Evolutionary conservation across 2,329 filamentous ascomycete genomes (phyloP), one percentile per base, ranked within the genome.

Genomic region (Ilyonectria robusta): DNA sequence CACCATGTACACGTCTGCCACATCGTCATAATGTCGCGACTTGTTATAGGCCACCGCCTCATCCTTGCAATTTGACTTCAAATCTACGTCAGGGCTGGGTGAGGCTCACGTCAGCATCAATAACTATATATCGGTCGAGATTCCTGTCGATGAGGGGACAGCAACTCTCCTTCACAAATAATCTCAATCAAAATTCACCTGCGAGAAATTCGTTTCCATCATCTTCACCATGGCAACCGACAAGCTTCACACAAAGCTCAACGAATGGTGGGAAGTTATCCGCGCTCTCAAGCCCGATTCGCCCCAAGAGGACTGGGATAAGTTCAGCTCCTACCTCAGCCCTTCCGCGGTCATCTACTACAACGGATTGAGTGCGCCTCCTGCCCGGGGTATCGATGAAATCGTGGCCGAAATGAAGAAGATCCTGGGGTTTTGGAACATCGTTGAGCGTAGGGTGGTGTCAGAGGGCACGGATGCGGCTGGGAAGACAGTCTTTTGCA

Each of bases 301-400:
- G 5, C 13, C 63, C n/a, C 63, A 61, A 40, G 57, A 60, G 33
- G 57, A 47, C 10, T 66, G 63, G 63, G 63, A 66, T 44, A 37
- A 58, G 17, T 66, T 35, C 15, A 23, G 33, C 7, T 61, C 58
- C 10, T 50, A 57, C 51, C 44, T 61, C 1, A 57, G 29, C 44
- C 63, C 57, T 5, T 23, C 61, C 26, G 29, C 31, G 2, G 33
- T 55, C 6, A 13, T 66, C 9, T 58, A 61, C 19, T 35, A 61
- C 15, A 51, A 55, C n/a, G 57, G 63, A 9, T 53, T 66, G 23
- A 26, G 13, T 15, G 35, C 5, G 29, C 33, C 57, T 0, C 31
- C 57, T 2, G 31, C 51, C 23, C 50, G 19, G 15, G 63, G 63
- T 6, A n/a, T 9, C 13, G 51, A 37, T 10, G 63, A 66, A 40